Evolutionary conservation across 2,329 filamentous ascomycete genomes (phyloP), one percentile per base, ranked within the genome.

Genomic region (Lasiodiplodia gonubiensis): DNA sequence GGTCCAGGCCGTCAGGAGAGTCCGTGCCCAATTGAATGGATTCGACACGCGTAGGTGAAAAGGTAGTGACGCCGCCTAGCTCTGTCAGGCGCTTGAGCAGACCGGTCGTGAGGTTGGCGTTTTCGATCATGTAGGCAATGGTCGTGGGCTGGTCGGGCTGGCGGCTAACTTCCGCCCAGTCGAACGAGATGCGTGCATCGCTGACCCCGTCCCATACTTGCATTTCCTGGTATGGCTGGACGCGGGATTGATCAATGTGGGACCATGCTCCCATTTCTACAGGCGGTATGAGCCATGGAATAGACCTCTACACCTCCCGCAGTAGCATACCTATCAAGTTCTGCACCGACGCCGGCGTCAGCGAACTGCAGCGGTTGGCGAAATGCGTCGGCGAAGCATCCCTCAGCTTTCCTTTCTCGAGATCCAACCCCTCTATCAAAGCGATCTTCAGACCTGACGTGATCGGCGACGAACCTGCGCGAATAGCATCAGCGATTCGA

Each of bases 71-170:
- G 6, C 78, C 81, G 2, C 89, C 88, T 1, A 96, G 82, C 71
- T 91, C 86, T 11, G 90, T 84, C 42, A 97, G 85, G 16, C 91
- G 87, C 66, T 85, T 85, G 61, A 97, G 80, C 8, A 99, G 84
- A 0, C 89, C 93, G 0, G 90, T 90, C 2, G 92, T 93, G 39
- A 97, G 85, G 77, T 99, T 98, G 37, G 90, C 79, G 78, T 98
- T 99, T 83, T 99, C 96, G 51, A 90, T 92, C 94, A 99, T 99
- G 77, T 95, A 97, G 11, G 95, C 95, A 71, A 99, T 93, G 1
- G 89, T 91, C 69, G 84, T 82, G 10, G 77, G 76, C 64, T 77
- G 74, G 10, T 71, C 79, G 68, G 71, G 86, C 30, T 75, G 82
- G 81, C 79, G 72, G 66, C 84, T 82, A 46, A 66, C 55, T 18